Evolutionary conservation across 345 rosid species (phyloP).

Genomic region (Microcos paniculata): DNA sequence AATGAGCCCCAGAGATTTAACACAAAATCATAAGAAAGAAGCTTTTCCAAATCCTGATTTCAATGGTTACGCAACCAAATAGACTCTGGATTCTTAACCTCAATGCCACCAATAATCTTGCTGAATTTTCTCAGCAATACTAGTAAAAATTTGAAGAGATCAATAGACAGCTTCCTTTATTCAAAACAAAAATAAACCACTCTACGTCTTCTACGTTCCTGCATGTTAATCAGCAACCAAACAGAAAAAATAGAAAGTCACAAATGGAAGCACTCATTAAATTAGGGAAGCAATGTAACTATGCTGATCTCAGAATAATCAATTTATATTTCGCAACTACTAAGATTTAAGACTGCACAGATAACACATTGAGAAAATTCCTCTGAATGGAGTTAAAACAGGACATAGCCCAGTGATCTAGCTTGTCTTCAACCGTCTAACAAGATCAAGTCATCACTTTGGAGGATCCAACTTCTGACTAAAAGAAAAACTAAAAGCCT

Average conservation of each 20-base stretch:
- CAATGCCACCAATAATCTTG: background rate
- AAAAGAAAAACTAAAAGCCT: no score
- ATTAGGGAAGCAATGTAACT: background rate
- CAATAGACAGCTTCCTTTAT: background rate
- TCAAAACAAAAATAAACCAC: background rate
- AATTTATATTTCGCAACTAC: no score
- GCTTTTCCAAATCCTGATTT: background rate
- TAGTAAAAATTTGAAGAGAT: background rate
- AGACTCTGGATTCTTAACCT: background rate
- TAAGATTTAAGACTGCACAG: background rate
- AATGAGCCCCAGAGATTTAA: background rate
- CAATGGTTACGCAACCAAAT: no score
- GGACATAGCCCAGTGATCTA: background rate
- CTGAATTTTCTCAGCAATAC: no score
- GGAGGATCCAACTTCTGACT: conserved; percentile 21
- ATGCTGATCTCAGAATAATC: background rate
- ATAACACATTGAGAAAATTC: background rate
- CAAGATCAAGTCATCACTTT: background rate
- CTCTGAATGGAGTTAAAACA: background rate
- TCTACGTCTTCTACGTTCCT: background rate
- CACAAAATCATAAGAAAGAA: background rate
- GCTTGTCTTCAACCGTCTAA: background rate
- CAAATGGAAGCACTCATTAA: no score
- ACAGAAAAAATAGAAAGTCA: background rate
- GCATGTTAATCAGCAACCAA: conserved; percentile 17